These are phyloP conservation scores for Akanthomyces muscarius DNA, from an alignment of 2,329 filamentous ascomycete genomes.

Conservation along the genomic window DNA sequence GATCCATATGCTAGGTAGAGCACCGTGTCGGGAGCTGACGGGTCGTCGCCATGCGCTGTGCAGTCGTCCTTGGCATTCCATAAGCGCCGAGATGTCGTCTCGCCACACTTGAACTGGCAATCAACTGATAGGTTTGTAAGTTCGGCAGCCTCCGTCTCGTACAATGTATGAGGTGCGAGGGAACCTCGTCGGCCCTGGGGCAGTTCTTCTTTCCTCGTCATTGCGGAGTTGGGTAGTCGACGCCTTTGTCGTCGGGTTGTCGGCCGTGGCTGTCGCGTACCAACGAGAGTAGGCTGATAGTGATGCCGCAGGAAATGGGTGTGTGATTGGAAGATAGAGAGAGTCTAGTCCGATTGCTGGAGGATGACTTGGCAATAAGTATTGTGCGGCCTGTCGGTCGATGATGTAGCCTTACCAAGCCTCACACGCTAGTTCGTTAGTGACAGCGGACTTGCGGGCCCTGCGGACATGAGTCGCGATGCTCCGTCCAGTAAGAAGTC, in stretches of 20 bases:
- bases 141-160: conserved; percentile 24
- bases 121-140: conserved; percentile 19
- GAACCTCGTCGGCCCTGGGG: neutral
- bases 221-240: neutral
- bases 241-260: neutral
- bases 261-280: neutral
- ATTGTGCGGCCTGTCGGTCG: conserved; percentile 14
- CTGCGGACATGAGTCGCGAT: conserved; percentile 9
- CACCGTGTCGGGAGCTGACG: conserved; percentile 45
- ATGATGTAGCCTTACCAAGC: conserved; percentile 24
- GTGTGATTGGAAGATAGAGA: neutral
- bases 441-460: conserved; percentile 8
- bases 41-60: conserved; percentile 20
- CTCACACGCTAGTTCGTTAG: conserved; percentile 12
- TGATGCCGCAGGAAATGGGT: neutral
- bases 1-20: conserved; percentile 89
- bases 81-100: conserved; percentile 28
- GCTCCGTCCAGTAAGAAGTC: neutral
- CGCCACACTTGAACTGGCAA: conserved; percentile 29
- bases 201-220: conserved; percentile 2
- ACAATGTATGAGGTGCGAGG: conserved; percentile 19
- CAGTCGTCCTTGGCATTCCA: conserved; percentile 26
- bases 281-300: neutral
- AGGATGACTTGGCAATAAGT: neutral
- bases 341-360: neutral